Evolutionary conservation across 768 basidiomycete genomes (phyloP).

Genomic region (Leccinum variicolor): DNA sequence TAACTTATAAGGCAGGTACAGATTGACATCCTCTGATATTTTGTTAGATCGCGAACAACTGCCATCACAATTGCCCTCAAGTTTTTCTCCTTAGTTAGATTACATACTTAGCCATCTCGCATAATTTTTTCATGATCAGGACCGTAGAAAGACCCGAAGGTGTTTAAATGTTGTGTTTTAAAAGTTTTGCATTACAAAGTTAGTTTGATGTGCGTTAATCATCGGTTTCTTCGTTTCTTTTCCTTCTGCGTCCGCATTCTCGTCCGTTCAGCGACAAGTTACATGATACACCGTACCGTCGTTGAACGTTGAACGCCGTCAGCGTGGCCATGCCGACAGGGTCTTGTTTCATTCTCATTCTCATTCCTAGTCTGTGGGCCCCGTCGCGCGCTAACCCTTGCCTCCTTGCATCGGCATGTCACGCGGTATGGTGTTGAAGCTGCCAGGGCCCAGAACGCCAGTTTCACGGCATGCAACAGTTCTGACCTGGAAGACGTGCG

Average conservation of each 20-base stretch:
- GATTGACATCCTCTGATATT: too few species aligned
- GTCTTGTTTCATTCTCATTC: neutral
- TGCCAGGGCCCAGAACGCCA: constrained; percentile 56
- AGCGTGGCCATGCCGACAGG: neutral
- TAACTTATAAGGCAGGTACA: too few species aligned
- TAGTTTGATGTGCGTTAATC: constrained; percentile 43
- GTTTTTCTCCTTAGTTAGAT: too few species aligned
- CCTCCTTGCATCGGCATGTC: neutral
- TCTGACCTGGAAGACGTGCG: constrained; percentile 29
- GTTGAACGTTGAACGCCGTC: neutral
- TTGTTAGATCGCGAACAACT: too few species aligned
- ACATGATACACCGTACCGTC: neutral
- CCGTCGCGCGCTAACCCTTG: neutral
- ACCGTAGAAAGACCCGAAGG: too few species aligned
- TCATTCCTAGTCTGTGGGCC: neutral
- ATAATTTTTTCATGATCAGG: too few species aligned
- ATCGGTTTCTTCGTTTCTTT: neutral
- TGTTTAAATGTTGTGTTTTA: too few species aligned
- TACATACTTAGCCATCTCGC: too few species aligned
- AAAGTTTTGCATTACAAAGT: too few species aligned
- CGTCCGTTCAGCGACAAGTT: neutral
- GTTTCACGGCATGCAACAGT: constrained; percentile 38
- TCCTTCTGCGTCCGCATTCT: neutral
- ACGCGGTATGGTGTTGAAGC: constrained; percentile 47
- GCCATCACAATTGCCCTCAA: too few species aligned